A percentile compares a stretch with the other conserved stretches of the same genome.
phyloP scores from a whole-genome alignment of 129 eudicot genomes.

The Rutidosis leptorrhynchoides region DNA sequence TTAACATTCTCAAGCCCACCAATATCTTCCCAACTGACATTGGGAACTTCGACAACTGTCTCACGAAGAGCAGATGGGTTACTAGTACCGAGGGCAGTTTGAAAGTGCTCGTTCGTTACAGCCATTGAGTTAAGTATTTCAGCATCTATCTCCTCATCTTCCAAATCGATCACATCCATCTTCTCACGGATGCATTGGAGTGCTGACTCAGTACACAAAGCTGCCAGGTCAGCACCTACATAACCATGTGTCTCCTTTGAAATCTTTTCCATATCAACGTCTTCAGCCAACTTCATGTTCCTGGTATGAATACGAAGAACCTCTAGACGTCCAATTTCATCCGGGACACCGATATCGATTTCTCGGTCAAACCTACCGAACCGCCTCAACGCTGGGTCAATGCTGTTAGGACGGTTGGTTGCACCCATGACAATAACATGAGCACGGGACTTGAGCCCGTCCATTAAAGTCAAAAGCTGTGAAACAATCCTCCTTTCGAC shows the following conservation, averaged over 20 bases:
- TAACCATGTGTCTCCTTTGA: constrained; percentile 89
- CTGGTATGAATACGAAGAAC: constrained; percentile 91
- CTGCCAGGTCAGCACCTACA: constrained; percentile 97
- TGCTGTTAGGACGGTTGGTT: constrained; percentile 93
- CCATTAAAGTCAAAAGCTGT: constrained; percentile 91
- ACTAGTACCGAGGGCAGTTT: constrained; percentile 90
- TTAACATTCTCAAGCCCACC: constrained; percentile 97
- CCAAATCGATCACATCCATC: constrained; percentile 98
- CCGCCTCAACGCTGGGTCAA: constrained; percentile 91
- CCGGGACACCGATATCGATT: constrained; percentile 95
- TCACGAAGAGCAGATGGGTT: constrained; percentile 98
- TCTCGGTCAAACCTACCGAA: constrained; percentile 95
- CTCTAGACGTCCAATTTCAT: constrained; percentile 92
- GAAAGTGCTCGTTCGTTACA: constrained; percentile 81
- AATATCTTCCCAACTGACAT: constrained; percentile 85
- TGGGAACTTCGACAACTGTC: constrained; percentile 93
- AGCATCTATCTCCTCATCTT: constrained; percentile 91
- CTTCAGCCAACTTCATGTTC: constrained; percentile 94
- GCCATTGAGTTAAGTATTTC: constrained; percentile 94
- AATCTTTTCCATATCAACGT: constrained; percentile 85
- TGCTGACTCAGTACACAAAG: constrained; percentile 94
- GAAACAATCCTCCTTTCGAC: constrained; percentile 97
- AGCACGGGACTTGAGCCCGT: constrained; percentile 86
- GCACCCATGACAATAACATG: constrained; percentile 98
- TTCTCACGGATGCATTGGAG: constrained; percentile 95